Percentiles rank a stretch among this genome's conserved stretches.
phyloP scores from a whole-genome alignment of 768 basidiomycete species.

The Sistotremastrum niveocremeum region DNA sequence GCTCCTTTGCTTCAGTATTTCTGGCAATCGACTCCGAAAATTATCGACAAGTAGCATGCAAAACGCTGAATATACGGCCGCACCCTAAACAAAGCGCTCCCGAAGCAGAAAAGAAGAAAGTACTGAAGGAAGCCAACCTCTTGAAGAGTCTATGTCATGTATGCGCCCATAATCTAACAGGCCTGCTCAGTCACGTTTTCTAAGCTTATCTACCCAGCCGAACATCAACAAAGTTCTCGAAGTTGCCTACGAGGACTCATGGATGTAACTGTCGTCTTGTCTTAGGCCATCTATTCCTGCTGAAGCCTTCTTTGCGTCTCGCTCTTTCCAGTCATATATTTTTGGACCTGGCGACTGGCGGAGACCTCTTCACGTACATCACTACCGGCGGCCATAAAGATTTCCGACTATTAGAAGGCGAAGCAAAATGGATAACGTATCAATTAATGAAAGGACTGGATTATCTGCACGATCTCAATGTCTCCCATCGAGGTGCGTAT shows the following conservation, averaged over 20 bases:
- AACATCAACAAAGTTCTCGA: constrained; percentile 72
- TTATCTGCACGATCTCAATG: constrained; percentile 56
- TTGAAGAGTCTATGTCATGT: constrained; percentile 62
- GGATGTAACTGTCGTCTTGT: constrained; percentile 18
- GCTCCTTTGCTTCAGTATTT: constrained; percentile 73
- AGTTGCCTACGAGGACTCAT: constrained; percentile 42
- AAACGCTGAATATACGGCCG: constrained; percentile 37
- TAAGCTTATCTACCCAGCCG: constrained; percentile 32
- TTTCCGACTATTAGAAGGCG: constrained; percentile 54
- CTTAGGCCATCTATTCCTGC: not conserved
- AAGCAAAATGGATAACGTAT: constrained; percentile 74
- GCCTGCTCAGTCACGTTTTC: not conserved
- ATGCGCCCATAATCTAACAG: constrained; percentile 9
- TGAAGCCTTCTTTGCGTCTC: not conserved
- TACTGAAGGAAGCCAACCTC: constrained; percentile 71
- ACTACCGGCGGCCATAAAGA: constrained; percentile 39
- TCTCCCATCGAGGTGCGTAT: constrained; percentile 64
- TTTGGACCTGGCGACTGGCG: constrained; percentile 74
- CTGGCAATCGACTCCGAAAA: constrained; percentile 53
- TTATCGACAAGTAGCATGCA: constrained; percentile 70
- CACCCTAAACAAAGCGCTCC: constrained; percentile 31
- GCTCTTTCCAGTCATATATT: constrained; percentile 50
- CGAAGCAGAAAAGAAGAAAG: constrained; percentile 40
- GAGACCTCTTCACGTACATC: constrained; percentile 81
- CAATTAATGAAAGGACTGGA: constrained; percentile 59